Percentiles rank a stretch among this genome's conserved stretches.
Evolutionary conservation across 345 rosid genomes (phyloP).

Genomic region (Draba incana): DNA sequence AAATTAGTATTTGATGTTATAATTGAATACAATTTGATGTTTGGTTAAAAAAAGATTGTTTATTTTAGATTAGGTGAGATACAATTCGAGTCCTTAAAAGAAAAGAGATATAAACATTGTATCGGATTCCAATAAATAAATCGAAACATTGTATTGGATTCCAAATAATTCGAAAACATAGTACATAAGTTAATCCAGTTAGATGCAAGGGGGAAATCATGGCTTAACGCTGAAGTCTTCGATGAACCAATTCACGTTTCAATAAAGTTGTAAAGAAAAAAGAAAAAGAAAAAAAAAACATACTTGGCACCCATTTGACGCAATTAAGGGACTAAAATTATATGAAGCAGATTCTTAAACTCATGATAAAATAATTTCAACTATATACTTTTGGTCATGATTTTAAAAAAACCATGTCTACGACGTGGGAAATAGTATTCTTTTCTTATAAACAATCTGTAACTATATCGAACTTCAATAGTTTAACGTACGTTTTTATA

Average conservation of each 20-base stretch:
- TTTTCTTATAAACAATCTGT: background rate
- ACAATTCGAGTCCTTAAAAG: background rate
- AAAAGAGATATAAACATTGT: too few relatives aligned
- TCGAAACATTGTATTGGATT: too few relatives aligned
- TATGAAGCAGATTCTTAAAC: slow-evolving; percentile 2
- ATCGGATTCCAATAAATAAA: too few relatives aligned
- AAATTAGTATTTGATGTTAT: background rate
- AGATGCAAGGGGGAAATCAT: slow-evolving; percentile 13
- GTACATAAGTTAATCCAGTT: slow-evolving; percentile 5
- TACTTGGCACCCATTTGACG: slow-evolving; percentile 42
- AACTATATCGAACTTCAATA: background rate
- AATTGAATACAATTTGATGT: background rate
- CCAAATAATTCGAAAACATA: too few relatives aligned
- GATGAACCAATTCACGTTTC: slow-evolving; percentile 31
- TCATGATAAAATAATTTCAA: background rate
- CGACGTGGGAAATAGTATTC: slow-evolving; percentile 7
- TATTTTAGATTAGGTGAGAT: background rate
- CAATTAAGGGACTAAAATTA: slow-evolving; percentile 20
- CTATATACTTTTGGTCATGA: background rate
- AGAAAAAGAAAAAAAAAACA: background rate
- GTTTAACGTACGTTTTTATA: slow-evolving; percentile 11
- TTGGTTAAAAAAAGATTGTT: background rate
- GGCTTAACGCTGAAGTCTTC: slow-evolving; percentile 40
- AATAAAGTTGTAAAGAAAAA: slow-evolving; percentile 33
- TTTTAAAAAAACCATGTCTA: slow-evolving; percentile 3